phyloP scores from a whole-genome alignment of 2,329 filamentous ascomycete species.

The Dendrostoma leiphaemia region DNA sequence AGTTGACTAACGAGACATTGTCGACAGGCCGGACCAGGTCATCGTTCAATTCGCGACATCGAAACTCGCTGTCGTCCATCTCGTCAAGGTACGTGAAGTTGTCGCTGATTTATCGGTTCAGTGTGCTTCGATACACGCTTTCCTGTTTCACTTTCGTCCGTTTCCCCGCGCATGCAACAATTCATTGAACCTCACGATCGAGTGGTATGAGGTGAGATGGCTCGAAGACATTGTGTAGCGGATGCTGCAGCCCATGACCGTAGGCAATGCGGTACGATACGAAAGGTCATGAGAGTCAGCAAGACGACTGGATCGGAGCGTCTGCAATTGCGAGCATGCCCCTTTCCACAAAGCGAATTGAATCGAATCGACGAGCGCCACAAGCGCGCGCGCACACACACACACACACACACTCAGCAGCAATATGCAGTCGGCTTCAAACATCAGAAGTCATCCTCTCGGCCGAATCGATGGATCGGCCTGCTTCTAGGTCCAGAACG shows the following conservation, averaged over 20 bases:
- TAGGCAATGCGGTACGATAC: not conserved
- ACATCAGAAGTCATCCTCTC: not conserved
- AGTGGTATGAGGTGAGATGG: constrained; percentile 7
- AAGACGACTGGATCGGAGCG: not conserved
- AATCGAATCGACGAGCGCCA: not conserved
- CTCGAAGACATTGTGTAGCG: not conserved
- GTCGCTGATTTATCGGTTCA: not conserved
- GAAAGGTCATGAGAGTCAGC: not conserved
- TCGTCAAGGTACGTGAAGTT: constrained; percentile 11
- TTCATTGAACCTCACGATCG: not conserved
- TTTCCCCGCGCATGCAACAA: not conserved
- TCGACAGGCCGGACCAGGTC: constrained; percentile 7
- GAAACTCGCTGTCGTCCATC: constrained; percentile 10
- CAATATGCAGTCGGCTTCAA: not conserved
- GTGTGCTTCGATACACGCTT: not conserved
- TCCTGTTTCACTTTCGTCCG: not conserved
- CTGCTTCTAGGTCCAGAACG: not conserved
- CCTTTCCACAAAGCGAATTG: not conserved
- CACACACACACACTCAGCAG: not conserved
- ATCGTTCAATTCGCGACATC: constrained; percentile 6
- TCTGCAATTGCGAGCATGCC: not conserved
- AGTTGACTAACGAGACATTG: constrained; percentile 6
- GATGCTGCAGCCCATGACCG: not conserved
- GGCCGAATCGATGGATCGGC: not conserved
- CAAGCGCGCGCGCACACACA: not conserved